Evolutionary conservation across 2,329 filamentous ascomycete genomes (phyloP), one percentile per base, ranked within the genome.

Genomic region (Claviceps maximensis): DNA sequence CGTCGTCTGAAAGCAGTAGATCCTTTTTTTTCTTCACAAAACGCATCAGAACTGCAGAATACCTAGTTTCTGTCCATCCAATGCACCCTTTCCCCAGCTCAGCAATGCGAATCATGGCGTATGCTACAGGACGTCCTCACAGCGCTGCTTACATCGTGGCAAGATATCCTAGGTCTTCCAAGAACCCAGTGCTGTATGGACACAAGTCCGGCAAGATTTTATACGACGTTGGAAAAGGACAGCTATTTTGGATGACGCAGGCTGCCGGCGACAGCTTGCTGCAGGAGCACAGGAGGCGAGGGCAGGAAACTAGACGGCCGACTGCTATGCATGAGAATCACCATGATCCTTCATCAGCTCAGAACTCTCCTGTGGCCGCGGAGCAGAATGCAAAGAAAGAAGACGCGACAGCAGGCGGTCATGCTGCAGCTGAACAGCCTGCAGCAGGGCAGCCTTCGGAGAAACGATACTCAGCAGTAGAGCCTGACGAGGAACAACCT

Each of bases 161-260:
- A 33, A 54, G 46, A 45, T 54, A 51, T 17, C 53, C 53, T 12
- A 40, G 53, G 17, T 48, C 44, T n/a, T 31, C 21, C 19, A 44
- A 38, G 17, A n/a, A 33, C 21, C 25, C 38, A 31, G n/a, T 17
- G n/a, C 17, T 19, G 1, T 40, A 51, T 36, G 44, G 42, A 31
- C 46, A 51, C 17, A 36, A 49, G 29, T 7, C 49, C 7, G 7
- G 47, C 19, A 42, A 51, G n/a, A 15, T 40, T 17, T 10, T 44
- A 8, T 46, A 51, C 25, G 47, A 42, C 13, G 7, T 42, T 10
- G 12, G 46, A 3, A 50, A 38, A 9, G 53, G 19, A 6, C 17
- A 41, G 15, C 27, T 54, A 17, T 54, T 48, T 27, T 54, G 53
- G 53, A 47, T 38, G 36, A 54, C 49, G 38, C 27, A 41, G 23